Conservation (phyloP, 2,329 filamentous ascomycete species). For the Cladophialophora immunda region DNA sequence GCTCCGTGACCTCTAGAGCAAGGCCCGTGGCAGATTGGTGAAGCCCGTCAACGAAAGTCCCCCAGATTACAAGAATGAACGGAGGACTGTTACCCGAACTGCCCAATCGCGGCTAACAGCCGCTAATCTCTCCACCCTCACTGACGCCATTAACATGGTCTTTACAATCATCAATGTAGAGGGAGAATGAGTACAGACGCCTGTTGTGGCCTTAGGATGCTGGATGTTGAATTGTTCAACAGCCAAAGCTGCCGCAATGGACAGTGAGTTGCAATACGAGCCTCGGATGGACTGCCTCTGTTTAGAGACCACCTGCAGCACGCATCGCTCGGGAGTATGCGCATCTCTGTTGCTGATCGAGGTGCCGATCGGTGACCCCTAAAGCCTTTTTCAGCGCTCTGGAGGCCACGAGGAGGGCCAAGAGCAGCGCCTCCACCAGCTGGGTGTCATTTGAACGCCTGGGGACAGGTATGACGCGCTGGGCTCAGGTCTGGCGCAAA, state of each 20-base stretch:
- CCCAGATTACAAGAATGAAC: not conserved
- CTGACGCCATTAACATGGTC: not conserved
- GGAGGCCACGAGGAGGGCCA: conserved; percentile 22
- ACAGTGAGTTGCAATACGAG: conserved; percentile 1
- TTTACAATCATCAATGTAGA: not conserved
- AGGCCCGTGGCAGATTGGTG: conserved; percentile 6
- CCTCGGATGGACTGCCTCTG: conserved; percentile 14
- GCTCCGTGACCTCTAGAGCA: not conserved
- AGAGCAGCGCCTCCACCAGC: conserved; percentile 17
- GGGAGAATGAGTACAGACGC: not conserved
- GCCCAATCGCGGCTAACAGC: conserved; percentile 10
- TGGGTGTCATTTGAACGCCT: conserved; percentile 14
- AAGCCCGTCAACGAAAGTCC: not conserved
- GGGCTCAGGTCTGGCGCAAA: conserved; percentile 8
- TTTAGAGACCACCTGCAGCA: conserved; percentile 5
- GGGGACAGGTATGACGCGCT: conserved; percentile 12
- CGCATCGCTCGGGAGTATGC: conserved; percentile 9
- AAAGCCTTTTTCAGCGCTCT: conserved; percentile 5
- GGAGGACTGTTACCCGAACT: not conserved
- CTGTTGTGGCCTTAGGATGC: not conserved
- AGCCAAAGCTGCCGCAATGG: not conserved
- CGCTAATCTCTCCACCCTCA: conserved; percentile 8
- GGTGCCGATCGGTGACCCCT: conserved; percentile 8
- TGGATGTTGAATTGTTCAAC: not conserved
- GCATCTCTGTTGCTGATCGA: conserved; percentile 14